Percentiles rank a stretch among this genome's conserved stretches.
Conservation (phyloP, 164 flowering plant genomes). For the Euptelea pleiosperma region DNA sequence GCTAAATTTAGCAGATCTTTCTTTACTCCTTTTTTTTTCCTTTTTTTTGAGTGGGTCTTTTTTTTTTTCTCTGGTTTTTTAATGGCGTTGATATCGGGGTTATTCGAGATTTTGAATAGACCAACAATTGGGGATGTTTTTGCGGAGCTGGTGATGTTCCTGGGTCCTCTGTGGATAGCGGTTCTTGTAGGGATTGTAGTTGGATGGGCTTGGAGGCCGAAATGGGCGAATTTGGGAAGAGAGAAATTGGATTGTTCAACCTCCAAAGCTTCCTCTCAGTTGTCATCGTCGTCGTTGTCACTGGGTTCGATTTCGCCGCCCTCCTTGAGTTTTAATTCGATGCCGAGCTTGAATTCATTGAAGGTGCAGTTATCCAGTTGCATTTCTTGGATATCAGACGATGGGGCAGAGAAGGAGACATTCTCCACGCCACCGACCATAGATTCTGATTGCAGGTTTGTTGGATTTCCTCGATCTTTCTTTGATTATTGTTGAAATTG, state of each 20-base stretch:
- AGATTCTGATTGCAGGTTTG: slow-evolving; percentile 43
- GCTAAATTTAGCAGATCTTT: no score
- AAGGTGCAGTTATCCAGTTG: slow-evolving; percentile 48
- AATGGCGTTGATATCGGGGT: slow-evolving; percentile 45
- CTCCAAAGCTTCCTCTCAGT: slow-evolving; percentile 12
- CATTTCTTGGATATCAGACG: slow-evolving; percentile 39
- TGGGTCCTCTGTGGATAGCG: slow-evolving; percentile 66
- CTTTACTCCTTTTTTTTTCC: background rate
- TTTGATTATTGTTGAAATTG: background rate
- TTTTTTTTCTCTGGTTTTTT: background rate
- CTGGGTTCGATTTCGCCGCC: slow-evolving; percentile 9
- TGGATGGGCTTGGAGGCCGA: slow-evolving; percentile 90
- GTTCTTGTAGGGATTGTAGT: slow-evolving; percentile 64
- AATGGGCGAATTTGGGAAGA: slow-evolving; percentile 53
- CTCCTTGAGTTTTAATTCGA: slow-evolving; percentile 12
- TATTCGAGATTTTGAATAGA: slow-evolving; percentile 46
- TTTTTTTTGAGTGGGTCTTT: background rate
- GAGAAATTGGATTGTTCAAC: slow-evolving; percentile 22
- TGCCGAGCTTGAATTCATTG: slow-evolving; percentile 41
- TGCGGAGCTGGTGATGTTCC: slow-evolving; percentile 38
- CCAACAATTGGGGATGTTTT: slow-evolving; percentile 45
- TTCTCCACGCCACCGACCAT: slow-evolving; percentile 15
- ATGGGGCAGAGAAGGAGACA: slow-evolving; percentile 24
- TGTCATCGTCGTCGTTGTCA: background rate
- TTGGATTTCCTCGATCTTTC: background rate